phyloP scores from a whole-genome alignment of 257 asterid species.

The Solanum chiquidenum region DNA sequence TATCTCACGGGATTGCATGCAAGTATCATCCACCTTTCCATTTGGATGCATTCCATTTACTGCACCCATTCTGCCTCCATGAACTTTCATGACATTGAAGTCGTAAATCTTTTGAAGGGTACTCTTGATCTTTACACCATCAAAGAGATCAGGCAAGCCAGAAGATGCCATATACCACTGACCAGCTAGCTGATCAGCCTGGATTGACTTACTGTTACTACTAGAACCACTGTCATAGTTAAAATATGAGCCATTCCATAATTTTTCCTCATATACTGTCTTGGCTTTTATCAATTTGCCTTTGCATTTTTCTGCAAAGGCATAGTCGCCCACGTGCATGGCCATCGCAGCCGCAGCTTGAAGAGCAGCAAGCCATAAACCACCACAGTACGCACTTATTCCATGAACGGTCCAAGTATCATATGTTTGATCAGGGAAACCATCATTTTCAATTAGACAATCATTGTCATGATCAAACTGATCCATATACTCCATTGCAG shows the following conservation, averaged over 20 bases:
- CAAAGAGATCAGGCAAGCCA: conserved; percentile 88
- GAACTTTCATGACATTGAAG: conserved; percentile 77
- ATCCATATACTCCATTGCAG: conserved; percentile 97
- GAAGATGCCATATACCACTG: conserved; percentile 97
- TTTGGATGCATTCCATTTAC: conserved; percentile 96
- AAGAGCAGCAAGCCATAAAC: conserved; percentile 95
- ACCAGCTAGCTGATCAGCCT: conserved; percentile 93
- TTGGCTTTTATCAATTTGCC: conserved; percentile 56
- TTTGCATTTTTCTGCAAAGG: conserved; percentile 66
- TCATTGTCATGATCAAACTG: conserved; percentile 85
- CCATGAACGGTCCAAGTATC: conserved; percentile 99
- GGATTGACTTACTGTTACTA: conserved; percentile 85
- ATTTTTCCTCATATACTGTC: conserved; percentile 54
- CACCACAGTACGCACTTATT: conserved; percentile 86
- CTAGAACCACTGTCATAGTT: conserved; percentile 95
- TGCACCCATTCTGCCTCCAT: conserved; percentile 91
- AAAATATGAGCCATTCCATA: conserved; percentile 92
- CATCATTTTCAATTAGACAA: conserved; percentile 85
- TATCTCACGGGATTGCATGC: conserved; percentile 97
- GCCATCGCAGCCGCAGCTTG: conserved; percentile 97
- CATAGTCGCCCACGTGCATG: conserved; percentile 62
- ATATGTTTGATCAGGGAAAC: conserved; percentile 95
- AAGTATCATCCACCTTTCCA: conserved; percentile 91
- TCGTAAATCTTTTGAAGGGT: conserved; percentile 76
- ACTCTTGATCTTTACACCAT: conserved; percentile 49